Conservation (phyloP, 1,139 yeast species). For the Geotrichum restrictum region DNA sequence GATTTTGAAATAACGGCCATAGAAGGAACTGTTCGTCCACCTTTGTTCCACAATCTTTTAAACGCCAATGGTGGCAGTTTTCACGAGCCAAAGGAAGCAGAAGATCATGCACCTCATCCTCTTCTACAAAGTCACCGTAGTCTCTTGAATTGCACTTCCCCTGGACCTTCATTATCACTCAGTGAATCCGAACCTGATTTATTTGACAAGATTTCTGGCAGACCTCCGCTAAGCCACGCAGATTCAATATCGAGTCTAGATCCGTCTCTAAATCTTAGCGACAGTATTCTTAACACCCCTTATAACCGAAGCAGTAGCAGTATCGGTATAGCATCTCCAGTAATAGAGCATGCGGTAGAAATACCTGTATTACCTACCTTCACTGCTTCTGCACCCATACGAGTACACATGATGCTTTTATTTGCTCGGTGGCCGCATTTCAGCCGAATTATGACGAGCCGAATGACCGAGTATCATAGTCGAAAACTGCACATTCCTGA, state of each 20-base stretch:
- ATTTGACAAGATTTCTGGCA: not conserved
- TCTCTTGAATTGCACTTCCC: slow-evolving; percentile 4
- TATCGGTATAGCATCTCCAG: slow-evolving; percentile 8
- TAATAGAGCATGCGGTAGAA: not conserved
- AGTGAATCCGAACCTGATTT: not conserved
- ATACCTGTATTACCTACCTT: slow-evolving; percentile 19
- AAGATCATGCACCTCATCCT: not conserved
- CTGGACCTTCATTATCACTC: slow-evolving; percentile 1
- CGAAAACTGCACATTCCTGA: slow-evolving; percentile 53
- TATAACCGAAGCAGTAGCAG: not conserved
- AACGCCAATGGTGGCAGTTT: not conserved
- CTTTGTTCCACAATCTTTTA: slow-evolving; percentile 19
- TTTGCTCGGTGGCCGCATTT: slow-evolving; percentile 63
- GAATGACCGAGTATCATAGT: slow-evolving; percentile 51
- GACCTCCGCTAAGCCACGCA: slow-evolving; percentile 1
- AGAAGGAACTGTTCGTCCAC: slow-evolving; percentile 35
- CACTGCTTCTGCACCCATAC: slow-evolving; percentile 38
- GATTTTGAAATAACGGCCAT: slow-evolving; percentile 50
- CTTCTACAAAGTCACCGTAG: not conserved
- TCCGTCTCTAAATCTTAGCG: not conserved
- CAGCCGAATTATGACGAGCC: slow-evolving; percentile 46
- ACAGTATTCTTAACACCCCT: not conserved
- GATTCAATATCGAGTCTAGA: slow-evolving; percentile 9
- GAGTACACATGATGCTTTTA: slow-evolving; percentile 51
- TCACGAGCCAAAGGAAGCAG: not conserved